phyloP scores from a whole-genome alignment of 495 filamentous ascomycete species.

The Talaromyces thailandensis region DNA sequence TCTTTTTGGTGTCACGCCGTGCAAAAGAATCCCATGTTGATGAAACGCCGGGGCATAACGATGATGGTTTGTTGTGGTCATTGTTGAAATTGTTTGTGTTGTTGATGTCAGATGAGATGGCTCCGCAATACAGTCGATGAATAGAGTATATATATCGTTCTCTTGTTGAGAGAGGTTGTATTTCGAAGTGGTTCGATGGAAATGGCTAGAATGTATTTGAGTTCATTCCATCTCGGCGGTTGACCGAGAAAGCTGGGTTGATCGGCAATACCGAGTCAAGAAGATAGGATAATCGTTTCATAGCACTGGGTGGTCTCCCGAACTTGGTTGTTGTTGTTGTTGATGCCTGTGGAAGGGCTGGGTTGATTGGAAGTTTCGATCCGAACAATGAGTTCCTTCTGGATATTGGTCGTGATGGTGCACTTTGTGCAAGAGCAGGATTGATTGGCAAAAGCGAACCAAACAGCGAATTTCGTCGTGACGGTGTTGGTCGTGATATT shows the following conservation, averaged over 20 bases:
- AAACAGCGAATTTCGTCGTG: slow-evolving; percentile 5
- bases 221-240: not conserved
- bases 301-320: not conserved
- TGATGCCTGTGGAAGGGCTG: not conserved
- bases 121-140: not conserved
- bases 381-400: not conserved
- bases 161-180: not conserved
- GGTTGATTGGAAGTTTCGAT: slow-evolving; percentile 5
- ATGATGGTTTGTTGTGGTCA: not conserved
- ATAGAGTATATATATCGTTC: not conserved
- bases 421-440: slow-evolving; percentile 9
- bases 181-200: no score
- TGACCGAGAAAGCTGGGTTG: slow-evolving; percentile 18
- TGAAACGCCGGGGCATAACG: not conserved
- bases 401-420: slow-evolving; percentile 2
- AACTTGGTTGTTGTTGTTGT: not conserved
- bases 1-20: not conserved
- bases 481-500: not conserved
- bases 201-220: not conserved
- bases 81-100: not conserved
- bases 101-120: not conserved
- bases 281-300: slow-evolving; percentile 11
- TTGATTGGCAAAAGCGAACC: slow-evolving; percentile 9
- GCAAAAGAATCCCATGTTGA: not conserved
- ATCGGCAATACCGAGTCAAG: slow-evolving; percentile 27